phyloP scores from a whole-genome alignment of 129 eudicot species.

The Gnaphalium uliginosum region DNA sequence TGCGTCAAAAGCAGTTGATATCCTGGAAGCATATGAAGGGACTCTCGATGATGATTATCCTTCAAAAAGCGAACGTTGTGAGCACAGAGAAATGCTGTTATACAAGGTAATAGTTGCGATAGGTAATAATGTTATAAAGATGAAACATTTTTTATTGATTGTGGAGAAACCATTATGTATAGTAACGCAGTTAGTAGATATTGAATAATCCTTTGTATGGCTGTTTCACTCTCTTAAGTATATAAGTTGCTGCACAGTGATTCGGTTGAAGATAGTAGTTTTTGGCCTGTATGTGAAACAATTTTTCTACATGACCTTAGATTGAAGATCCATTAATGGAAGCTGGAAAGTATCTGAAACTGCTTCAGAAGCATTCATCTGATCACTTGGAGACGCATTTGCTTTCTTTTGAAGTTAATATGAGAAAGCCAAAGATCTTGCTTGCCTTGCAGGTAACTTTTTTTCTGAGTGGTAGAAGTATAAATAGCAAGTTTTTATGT shows the following conservation, averaged over 20 bases:
- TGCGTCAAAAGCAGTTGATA: constrained; percentile 92
- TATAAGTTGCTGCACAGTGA: background rate
- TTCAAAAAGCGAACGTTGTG: constrained; percentile 86
- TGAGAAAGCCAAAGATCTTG: constrained; percentile 82
- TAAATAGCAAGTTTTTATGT: background rate
- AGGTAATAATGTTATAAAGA: constrained; percentile 21
- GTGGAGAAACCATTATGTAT: background rate
- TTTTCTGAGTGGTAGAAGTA: background rate
- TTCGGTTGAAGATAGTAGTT: background rate
- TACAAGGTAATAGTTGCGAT: constrained; percentile 67
- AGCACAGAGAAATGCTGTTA: constrained; percentile 95
- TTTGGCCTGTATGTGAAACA: background rate
- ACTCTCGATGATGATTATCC: constrained; percentile 96
- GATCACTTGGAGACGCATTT: constrained; percentile 87
- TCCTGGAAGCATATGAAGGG: constrained; percentile 99
- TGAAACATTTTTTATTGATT: background rate
- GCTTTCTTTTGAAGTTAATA: constrained; percentile 87
- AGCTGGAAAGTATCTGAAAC: constrained; percentile 91
- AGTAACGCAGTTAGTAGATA: constrained; percentile 7
- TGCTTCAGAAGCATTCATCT: constrained; percentile 89
- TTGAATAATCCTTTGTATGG: background rate
- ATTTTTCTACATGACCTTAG: constrained; percentile 35
- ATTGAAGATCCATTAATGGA: constrained; percentile 89
- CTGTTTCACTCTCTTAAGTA: background rate
- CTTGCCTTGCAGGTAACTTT: constrained; percentile 81